phyloP scores from a whole-genome alignment of 2,329 filamentous ascomycete species.

The Coniella vitis region DNA sequence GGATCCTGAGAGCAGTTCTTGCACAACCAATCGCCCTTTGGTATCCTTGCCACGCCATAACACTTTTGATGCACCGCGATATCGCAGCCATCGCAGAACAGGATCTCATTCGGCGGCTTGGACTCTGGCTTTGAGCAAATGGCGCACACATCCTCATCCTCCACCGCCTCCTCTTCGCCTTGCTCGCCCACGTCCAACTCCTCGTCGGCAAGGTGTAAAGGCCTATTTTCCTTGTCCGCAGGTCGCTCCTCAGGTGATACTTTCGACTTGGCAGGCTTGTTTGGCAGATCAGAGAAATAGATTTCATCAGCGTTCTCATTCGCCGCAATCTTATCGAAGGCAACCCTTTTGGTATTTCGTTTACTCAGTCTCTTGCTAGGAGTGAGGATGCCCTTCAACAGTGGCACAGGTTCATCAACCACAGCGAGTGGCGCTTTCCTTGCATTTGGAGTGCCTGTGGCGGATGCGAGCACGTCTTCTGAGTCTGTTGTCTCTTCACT shows the following conservation, averaged over 20 bases:
- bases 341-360: conserved; percentile 46
- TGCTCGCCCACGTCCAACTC: conserved; percentile 27
- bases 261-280: conserved; percentile 26
- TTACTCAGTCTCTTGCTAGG: conserved; percentile 39
- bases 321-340: conserved; percentile 35
- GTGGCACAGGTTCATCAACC: conserved; percentile 16
- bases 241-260: conserved; percentile 14
- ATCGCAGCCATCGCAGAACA: conserved; percentile 60
- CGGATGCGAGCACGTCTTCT: conserved; percentile 5
- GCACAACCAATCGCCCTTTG: conserved; percentile 58
- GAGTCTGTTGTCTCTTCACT: not conserved
- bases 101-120: conserved; percentile 51
- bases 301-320: conserved; percentile 33
- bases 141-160: conserved; percentile 49
- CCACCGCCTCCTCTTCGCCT: conserved; percentile 29
- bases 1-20: conserved; percentile 44
- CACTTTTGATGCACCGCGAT: conserved; percentile 56
- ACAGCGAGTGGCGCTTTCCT: conserved; percentile 13
- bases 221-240: conserved; percentile 13
- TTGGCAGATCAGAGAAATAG: conserved; percentile 46
- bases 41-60: conserved; percentile 49
- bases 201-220: conserved; percentile 16
- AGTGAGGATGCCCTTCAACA: conserved; percentile 50
- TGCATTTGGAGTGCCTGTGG: conserved; percentile 8
- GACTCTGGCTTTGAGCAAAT: conserved; percentile 54